Evolutionary conservation across 345 rosid species (phyloP).

Genomic region (Laguncularia racemosa): DNA sequence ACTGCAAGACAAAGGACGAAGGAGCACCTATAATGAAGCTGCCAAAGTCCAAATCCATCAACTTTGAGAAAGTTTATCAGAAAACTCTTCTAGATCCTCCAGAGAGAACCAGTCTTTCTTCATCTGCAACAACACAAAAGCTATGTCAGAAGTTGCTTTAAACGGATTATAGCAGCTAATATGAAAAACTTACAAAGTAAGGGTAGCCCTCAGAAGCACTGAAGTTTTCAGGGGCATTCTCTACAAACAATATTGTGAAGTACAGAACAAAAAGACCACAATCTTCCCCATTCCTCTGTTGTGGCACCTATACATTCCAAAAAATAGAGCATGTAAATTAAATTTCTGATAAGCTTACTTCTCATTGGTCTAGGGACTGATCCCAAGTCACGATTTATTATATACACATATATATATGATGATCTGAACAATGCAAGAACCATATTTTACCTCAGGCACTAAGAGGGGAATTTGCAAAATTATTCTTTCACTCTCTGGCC

Average conservation of each 20-base stretch:
- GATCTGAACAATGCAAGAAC: background rate
- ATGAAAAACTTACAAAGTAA: slow-evolving; percentile 30
- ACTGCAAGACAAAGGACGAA: no score
- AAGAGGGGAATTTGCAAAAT: slow-evolving; percentile 26
- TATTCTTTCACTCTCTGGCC: slow-evolving; percentile 12
- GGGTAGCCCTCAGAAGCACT: slow-evolving; percentile 22
- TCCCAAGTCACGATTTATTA: no score
- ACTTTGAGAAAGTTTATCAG: slow-evolving; percentile 9
- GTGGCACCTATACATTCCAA: slow-evolving; percentile 30
- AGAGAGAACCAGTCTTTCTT: slow-evolving; percentile 31
- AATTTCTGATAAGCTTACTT: background rate
- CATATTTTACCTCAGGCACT: slow-evolving; percentile 30
- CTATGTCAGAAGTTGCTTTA: background rate
- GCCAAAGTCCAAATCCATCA: no score
- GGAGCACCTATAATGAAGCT: no score
- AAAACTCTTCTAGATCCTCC: slow-evolving; percentile 22
- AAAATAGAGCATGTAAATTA: background rate
- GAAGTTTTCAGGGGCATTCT: slow-evolving; percentile 29
- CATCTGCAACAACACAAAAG: slow-evolving; percentile 23
- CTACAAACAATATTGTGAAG: slow-evolving; percentile 28
- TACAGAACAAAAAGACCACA: slow-evolving; percentile 42
- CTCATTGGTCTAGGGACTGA: background rate
- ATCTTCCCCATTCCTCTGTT: slow-evolving; percentile 30
- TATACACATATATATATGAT: background rate
- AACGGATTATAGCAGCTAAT: background rate